A percentile compares a stretch with the other conserved stretches of the same genome.
phyloP scores from a whole-genome alignment of 2,329 filamentous ascomycete genomes.

The Neoarthrinium moseri region DNA sequence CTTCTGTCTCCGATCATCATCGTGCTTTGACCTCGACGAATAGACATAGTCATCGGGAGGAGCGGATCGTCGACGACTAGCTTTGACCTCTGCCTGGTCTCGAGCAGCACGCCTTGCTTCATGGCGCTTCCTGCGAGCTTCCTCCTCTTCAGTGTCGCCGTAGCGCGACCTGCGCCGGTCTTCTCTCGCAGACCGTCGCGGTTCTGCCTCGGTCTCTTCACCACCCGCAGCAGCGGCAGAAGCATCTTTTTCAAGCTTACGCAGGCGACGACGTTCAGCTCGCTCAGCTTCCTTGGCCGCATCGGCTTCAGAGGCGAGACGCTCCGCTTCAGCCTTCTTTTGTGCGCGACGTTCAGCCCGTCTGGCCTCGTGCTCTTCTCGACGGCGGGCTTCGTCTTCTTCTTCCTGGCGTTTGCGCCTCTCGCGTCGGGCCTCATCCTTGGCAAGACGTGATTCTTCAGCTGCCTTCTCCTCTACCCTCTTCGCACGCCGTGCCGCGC shows the following conservation, averaged over 20 bases:
- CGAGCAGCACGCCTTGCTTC: constrained; percentile 49
- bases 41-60: constrained; percentile 46
- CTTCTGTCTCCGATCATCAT: constrained; percentile 26
- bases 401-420: constrained; percentile 55
- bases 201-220: constrained; percentile 47
- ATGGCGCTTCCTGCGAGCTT: constrained; percentile 52
- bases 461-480: constrained; percentile 52
- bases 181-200: constrained; percentile 26
- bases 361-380: constrained; percentile 59
- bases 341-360: constrained; percentile 52
- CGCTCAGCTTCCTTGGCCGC: constrained; percentile 38
- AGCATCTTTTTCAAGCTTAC: constrained; percentile 39
- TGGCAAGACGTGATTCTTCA: constrained; percentile 56
- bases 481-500: constrained; percentile 60
- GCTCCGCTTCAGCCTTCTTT: constrained; percentile 49
- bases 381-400: constrained; percentile 51
- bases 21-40: constrained; percentile 35
- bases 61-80: constrained; percentile 39
- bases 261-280: constrained; percentile 36
- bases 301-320: constrained; percentile 44
- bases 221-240: constrained; percentile 38
- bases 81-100: constrained; percentile 34
- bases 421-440: constrained; percentile 57
- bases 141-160: constrained; percentile 47
- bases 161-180: constrained; percentile 49